Percentiles rank a stretch among this genome's conserved stretches.
Evolutionary conservation across 331 rosid species (phyloP).

Genomic region (Pyrus hybrid): DNA sequence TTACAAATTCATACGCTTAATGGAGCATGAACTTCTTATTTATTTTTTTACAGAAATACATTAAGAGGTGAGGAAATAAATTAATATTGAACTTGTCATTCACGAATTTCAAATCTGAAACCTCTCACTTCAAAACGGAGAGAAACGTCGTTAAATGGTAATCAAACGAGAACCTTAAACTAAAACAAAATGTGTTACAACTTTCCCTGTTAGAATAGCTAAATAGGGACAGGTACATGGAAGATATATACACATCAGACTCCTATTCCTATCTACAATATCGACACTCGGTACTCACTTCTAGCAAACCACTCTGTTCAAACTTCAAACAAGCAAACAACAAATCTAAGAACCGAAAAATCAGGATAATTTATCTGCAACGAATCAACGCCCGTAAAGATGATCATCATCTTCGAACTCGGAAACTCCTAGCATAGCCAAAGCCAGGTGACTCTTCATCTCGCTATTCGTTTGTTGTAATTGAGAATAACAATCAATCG

Average conservation of each 20-base stretch:
- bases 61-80: not conserved
- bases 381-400: constrained; percentile 41
- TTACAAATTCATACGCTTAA: not conserved
- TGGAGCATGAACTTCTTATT: not conserved
- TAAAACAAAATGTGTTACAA: not conserved
- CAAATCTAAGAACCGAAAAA: constrained; percentile 9
- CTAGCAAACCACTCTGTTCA: constrained; percentile 13
- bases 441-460: constrained; percentile 78
- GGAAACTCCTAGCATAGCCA: constrained; percentile 91
- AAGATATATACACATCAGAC: constrained; percentile 33
- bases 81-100: too few relatives aligned
- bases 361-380: not conserved
- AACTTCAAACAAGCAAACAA: constrained; percentile 21
- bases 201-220: constrained; percentile 16
- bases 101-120: accelerated
- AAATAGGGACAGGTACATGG: constrained; percentile 15
- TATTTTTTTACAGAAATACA: too few relatives aligned
- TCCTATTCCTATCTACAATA: constrained; percentile 53
- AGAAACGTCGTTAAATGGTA: too few relatives aligned
- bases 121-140: too few relatives aligned
- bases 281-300: constrained; percentile 15
- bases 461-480: constrained; percentile 57
- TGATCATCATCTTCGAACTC: constrained; percentile 91
- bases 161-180: not conserved
- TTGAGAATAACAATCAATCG: constrained; percentile 66